Base-by-base conservation (phyloP, 305 asterid genomes). In the Coffea humblotiana region DNA sequence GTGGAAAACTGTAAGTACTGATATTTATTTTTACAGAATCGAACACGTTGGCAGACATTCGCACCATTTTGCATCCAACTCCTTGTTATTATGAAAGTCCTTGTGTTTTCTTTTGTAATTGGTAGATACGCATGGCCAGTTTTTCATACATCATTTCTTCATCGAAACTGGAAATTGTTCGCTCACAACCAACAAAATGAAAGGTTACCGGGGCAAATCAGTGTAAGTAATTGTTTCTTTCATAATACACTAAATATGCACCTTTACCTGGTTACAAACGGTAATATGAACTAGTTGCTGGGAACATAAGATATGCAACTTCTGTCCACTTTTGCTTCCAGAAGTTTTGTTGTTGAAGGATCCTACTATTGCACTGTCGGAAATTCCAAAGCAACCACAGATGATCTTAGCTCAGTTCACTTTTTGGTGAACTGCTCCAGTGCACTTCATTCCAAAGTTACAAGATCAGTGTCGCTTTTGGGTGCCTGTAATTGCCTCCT, bases 401-500 rank as follows among this genome's bases (percentile, higher is more conserved):
- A 10, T 18, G 25, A 37, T 56, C 27, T 47, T 14, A 68, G 40
- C 25, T 48, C 54, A 23, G 15, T 35, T 67, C 15, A 64, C 69
- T 1, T 40, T 8, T 37, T 52, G n/a, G 67, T 19, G 40, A 35
- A 45, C 54, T 27, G 63, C 29, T 45, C 21, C 2, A 12, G 18
- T 21, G 15, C 16, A 35, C 37, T 47, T 79, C 49, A 32, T 3
- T 48, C 73, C 35, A 71, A 43, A 76, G 25, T 63, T 13, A 66
- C 45, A 47, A n/a, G 25, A 25, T 27, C 43, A 4, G 4, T 9
- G 9, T 88, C 93, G 43, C 83, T 80, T 78, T 87, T 85, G 69
- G 96, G 90, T 76, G 83, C 92, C 84, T 94, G 97, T 65, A 94
- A 78, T 78, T 94, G 97, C 84, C 98, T 88, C 87, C 88, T 91